These are phyloP conservation scores for Verticillium klebahnii DNA, from an alignment of 2,329 filamentous ascomycete species.

Conservation along the genomic window DNA sequence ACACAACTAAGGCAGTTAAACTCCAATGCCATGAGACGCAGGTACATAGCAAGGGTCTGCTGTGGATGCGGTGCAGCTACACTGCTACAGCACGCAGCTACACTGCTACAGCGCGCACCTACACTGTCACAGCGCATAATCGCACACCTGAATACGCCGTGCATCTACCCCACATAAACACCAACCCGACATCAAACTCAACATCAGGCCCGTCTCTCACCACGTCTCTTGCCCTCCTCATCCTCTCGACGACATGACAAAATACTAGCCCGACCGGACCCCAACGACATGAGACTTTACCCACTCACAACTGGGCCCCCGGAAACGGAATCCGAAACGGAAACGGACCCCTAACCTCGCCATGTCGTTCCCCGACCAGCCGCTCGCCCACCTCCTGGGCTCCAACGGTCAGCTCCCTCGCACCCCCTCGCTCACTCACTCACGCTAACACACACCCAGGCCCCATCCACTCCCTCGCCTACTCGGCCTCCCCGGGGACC, in stretches of 20 bases:
- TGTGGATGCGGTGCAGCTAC: too few relatives aligned
- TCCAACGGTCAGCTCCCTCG: constrained; percentile 44
- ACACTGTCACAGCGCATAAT: too few relatives aligned
- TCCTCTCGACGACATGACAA: not conserved
- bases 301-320: not conserved
- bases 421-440: not conserved
- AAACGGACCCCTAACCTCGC: not conserved
- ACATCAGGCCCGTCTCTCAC: not conserved
- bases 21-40: too few relatives aligned
- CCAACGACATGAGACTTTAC: not conserved
- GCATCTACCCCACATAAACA: not conserved
- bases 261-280: not conserved
- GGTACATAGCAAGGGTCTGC: too few relatives aligned
- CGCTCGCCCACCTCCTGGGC: constrained; percentile 51
- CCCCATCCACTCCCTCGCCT: constrained; percentile 67
- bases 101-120: too few relatives aligned
- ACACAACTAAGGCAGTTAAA: too few relatives aligned
- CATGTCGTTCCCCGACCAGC: constrained; percentile 44
- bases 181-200: not conserved
- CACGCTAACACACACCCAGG: constrained; percentile 35
- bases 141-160: too few relatives aligned
- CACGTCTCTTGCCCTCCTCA: not conserved
- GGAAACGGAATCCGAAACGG: not conserved
- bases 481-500: constrained; percentile 67
- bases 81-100: too few relatives aligned